Base-by-base conservation (phyloP, 345 rosid species). In the Passiflora organensis region DNA sequence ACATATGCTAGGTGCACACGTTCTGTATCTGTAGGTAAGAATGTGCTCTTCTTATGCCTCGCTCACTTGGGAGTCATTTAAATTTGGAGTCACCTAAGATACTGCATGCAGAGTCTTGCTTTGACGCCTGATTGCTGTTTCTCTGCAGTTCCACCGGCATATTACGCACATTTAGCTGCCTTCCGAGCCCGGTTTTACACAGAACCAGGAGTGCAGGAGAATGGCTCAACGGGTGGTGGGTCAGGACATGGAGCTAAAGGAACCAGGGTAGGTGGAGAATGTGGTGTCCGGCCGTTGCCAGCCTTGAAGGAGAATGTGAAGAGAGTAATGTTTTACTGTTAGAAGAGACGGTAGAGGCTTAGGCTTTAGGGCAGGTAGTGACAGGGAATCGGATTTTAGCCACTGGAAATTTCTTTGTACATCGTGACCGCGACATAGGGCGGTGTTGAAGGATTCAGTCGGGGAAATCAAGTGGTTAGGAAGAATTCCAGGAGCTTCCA, bases 251-350 rank as follows among this genome's bases (percentile, higher is more conserved):
- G 62, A n/a, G 46, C 51, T 0, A 77, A 78, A 62, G 64, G 69
- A 1, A 53, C 75, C 0, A 69, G 89, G 58, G 44, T 55, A 0
- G 64, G 55, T 0, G 88, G 90, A 62, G 96, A 84, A 56, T 20
- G 74, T 0, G 86, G 86, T 38, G 83, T 93, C 45, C 72, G 86
- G 67, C 99, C 95, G 0, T 72, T 94, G 72, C 99, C 95, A 0
- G 99, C 97, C 4, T 78, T 94, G 73, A 94, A 94, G 73, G 99
- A 89, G 76, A 94, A 94, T 55, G 97, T 94, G 72, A 94, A 94
- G 79, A 76, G 91, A 64, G 99, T 89, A 1, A 93, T 93, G 97
- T 93, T 93, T 62, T 89, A 93, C 62, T 93, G 99, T 68, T 93
- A 75, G 59, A 10, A 55, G 42, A 14, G 6, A 4, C 2, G 22